Evolutionary conservation across 106 monocot genomes (phyloP), one percentile per base, ranked within the genome.

Genomic region (Iris macrosiphon): DNA sequence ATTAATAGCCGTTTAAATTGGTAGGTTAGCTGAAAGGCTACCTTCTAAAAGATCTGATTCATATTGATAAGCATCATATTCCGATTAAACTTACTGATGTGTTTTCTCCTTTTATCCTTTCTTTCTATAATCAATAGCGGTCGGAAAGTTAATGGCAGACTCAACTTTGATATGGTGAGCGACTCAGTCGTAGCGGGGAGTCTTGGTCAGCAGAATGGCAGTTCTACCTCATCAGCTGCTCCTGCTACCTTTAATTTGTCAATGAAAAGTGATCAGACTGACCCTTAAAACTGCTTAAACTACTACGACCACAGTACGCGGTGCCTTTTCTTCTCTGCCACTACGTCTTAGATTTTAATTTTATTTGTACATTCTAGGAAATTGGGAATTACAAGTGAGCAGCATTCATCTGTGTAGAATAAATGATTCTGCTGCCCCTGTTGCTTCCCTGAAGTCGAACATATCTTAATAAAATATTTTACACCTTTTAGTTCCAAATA

Each of bases 1-100:
- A 96, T 96, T 26, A 96, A 96, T 41, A 79, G 76, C 56, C 85
- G 85, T 30, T 59, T 96, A 29, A 95, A 89, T 59, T 58, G 76
- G 95, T 96, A 31, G 18, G 34, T 33, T 20, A 10, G 24, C 35
- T n/a, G n/a, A n/a, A n/a, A n/a, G n/a, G n/a, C n/a, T 13, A 3
- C 49, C 13, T 6, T 23, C 29, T 29, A 51, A n/a, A n/a, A n/a
- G n/a, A n/a, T n/a, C n/a, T n/a, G n/a, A n/a, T n/a, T n/a, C n/a
- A n/a, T n/a, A n/a, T n/a, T n/a, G n/a, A n/a, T n/a, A n/a, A n/a
- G n/a, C n/a, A n/a, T n/a, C n/a, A n/a, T n/a, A n/a, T n/a, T n/a
- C 20, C 3, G 43, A 18, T 44, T 44, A 19, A 44, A 44, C 16
- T 19, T 44, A 44, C 14, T 49, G 27, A 28, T 49, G 27, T n/a